phyloP scores from a whole-genome alignment of 805 yeast species.

The Candida krabiensis region DNA sequence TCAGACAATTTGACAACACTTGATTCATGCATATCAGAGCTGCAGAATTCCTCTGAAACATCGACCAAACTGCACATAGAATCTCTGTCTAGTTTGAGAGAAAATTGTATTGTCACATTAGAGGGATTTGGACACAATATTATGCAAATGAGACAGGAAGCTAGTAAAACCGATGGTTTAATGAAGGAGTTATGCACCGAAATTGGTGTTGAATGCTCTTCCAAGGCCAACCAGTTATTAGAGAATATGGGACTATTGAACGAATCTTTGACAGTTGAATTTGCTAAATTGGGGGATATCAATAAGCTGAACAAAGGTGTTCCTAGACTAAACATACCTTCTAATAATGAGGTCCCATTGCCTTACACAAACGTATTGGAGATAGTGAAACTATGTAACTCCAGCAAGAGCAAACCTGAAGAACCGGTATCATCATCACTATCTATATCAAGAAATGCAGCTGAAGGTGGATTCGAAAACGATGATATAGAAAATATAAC shows the following conservation, averaged over 20 bases:
- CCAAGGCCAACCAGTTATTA: background rate
- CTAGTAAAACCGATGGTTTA: too few relatives aligned
- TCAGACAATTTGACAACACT: slow-evolving; percentile 3
- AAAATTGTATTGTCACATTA: too few relatives aligned
- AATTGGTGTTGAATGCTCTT: too few relatives aligned
- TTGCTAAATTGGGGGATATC: slow-evolving; percentile 1
- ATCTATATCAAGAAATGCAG: background rate
- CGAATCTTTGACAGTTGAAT: background rate
- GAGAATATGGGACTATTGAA: background rate
- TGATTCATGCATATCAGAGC: slow-evolving; percentile 1
- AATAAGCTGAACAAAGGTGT: background rate
- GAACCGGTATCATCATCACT: background rate
- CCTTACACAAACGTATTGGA: slow-evolving; percentile 2
- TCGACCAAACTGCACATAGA: background rate
- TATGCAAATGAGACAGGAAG: too few relatives aligned
- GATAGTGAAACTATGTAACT: background rate
- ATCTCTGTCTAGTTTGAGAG: background rate
- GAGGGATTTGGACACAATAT: too few relatives aligned
- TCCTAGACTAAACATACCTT: background rate
- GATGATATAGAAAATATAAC: slow-evolving; percentile 3
- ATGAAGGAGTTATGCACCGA: too few relatives aligned
- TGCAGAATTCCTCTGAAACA: background rate
- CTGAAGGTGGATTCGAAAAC: background rate
- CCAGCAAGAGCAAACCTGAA: slow-evolving; percentile 1
- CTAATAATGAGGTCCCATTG: background rate